These are phyloP conservation scores for Plantago ovata DNA, from an alignment of 257 asterid species.

Conservation along the genomic window DNA sequence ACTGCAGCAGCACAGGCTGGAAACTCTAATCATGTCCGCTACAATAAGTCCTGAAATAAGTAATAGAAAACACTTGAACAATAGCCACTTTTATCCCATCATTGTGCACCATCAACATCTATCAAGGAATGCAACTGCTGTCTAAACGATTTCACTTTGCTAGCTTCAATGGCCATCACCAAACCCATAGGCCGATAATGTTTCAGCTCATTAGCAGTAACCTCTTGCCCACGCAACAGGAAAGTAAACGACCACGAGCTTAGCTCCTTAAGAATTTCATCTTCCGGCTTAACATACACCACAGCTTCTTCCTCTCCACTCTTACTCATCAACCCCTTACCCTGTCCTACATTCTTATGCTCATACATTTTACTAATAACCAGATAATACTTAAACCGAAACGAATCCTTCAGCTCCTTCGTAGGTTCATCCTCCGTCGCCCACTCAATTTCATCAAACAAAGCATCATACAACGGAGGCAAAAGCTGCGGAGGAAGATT, in stretches of 20 bases:
- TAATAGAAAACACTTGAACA: neutral
- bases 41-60: neutral
- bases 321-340: slow-evolving; percentile 26
- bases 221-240: slow-evolving; percentile 57
- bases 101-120: slow-evolving; percentile 31
- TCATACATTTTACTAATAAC: slow-evolving; percentile 74
- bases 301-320: slow-evolving; percentile 51
- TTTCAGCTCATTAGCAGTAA: slow-evolving; percentile 64
- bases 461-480: slow-evolving; percentile 86
- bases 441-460: slow-evolving; percentile 90
- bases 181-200: slow-evolving; percentile 61
- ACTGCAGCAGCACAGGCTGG: neutral
- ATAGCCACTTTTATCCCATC: slow-evolving; percentile 5
- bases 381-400: slow-evolving; percentile 67
- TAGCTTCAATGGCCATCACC: slow-evolving; percentile 78
- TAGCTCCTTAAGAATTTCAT: slow-evolving; percentile 76
- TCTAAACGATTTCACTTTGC: slow-evolving; percentile 49
- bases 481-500: slow-evolving; percentile 94
- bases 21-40: neutral
- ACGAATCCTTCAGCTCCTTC: slow-evolving; percentile 60
- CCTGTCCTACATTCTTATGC: slow-evolving; percentile 55
- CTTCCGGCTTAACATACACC: slow-evolving; percentile 70
- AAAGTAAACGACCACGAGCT: slow-evolving; percentile 88
- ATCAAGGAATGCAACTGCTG: slow-evolving; percentile 54
- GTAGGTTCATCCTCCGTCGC: slow-evolving; percentile 98